A percentile compares a stretch with the other conserved stretches of the same genome.
These are phyloP conservation scores for Sarocladium brachiariae DNA, from an alignment of 2,329 filamentous ascomycete genomes.

Conservation along the genomic window DNA sequence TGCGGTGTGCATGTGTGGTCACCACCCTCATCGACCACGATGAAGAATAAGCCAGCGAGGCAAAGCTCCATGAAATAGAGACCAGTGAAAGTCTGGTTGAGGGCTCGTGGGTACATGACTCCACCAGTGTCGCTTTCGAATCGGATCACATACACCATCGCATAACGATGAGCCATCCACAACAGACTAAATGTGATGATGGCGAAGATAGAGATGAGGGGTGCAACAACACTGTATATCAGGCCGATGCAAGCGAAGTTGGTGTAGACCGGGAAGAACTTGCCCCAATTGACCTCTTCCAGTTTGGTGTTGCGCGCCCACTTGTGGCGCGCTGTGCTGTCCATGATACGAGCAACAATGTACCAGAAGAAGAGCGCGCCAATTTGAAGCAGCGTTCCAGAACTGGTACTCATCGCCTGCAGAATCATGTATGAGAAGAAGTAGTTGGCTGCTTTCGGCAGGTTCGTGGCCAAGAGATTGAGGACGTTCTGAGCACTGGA, in stretches of 20 bases:
- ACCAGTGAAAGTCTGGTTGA: slow-evolving; percentile 93
- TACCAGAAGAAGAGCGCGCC: slow-evolving; percentile 76
- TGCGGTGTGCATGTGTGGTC: slow-evolving; percentile 62
- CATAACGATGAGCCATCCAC: slow-evolving; percentile 95
- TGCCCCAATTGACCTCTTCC: slow-evolving; percentile 77
- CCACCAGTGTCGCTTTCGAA: slow-evolving; percentile 89
- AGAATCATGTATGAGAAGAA: slow-evolving; percentile 99
- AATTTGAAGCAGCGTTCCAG: slow-evolving; percentile 79
- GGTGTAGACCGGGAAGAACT: slow-evolving; percentile 92
- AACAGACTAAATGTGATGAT: slow-evolving; percentile 86
- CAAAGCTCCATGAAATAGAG: slow-evolving; percentile 92
- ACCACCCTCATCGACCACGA: slow-evolving; percentile 53
- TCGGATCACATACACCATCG: slow-evolving; percentile 88
- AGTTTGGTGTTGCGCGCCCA: slow-evolving; percentile 79
- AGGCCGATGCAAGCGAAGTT: slow-evolving; percentile 91
- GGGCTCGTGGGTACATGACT: slow-evolving; percentile 80
- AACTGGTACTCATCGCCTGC: slow-evolving; percentile 84
- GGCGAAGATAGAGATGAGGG: slow-evolving; percentile 87
- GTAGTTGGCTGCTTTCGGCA: slow-evolving; percentile 87
- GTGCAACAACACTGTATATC: slow-evolving; percentile 83
- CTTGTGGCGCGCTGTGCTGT: slow-evolving; percentile 76
- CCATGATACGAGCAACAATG: slow-evolving; percentile 69
- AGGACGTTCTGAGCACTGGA: slow-evolving; percentile 60
- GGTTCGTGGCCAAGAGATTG: slow-evolving; percentile 63
- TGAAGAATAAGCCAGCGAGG: slow-evolving; percentile 83